Conservation (phyloP, 345 rosid species). For the Firmiana major region DNA sequence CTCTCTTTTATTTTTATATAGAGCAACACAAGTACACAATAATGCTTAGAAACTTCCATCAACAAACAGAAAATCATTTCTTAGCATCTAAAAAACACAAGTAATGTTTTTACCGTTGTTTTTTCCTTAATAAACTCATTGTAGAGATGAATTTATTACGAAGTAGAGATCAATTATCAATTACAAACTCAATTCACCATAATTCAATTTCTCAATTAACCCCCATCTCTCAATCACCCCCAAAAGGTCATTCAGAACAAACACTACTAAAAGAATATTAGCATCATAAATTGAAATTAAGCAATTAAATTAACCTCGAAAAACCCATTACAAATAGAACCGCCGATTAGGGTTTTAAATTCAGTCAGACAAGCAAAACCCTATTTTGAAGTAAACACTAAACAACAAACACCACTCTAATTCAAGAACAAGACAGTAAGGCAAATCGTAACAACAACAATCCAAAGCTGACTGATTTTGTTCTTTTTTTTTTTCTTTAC, state of each 20-base stretch:
- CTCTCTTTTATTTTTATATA: background rate
- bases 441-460: conserved; percentile 5
- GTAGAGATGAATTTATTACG: background rate
- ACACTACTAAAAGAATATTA: background rate
- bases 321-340: background rate
- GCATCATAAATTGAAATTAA: background rate
- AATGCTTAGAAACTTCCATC: background rate
- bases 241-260: background rate
- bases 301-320: background rate
- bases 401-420: background rate
- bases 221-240: background rate
- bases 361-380: background rate
- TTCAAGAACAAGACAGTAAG: conserved; percentile 10
- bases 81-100: background rate
- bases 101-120: background rate
- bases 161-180: background rate
- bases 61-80: background rate
- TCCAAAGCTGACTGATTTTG: background rate
- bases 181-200: background rate
- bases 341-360: background rate
- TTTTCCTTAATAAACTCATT: background rate
- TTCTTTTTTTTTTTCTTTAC: conserved; percentile 16
- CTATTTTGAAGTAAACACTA: background rate
- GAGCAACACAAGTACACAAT: background rate
- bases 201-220: background rate